These are phyloP conservation scores for Basidiobolus meristosporus DNA, from an alignment of 371 early-diverging fungal genomes.

Conservation along the genomic window DNA sequence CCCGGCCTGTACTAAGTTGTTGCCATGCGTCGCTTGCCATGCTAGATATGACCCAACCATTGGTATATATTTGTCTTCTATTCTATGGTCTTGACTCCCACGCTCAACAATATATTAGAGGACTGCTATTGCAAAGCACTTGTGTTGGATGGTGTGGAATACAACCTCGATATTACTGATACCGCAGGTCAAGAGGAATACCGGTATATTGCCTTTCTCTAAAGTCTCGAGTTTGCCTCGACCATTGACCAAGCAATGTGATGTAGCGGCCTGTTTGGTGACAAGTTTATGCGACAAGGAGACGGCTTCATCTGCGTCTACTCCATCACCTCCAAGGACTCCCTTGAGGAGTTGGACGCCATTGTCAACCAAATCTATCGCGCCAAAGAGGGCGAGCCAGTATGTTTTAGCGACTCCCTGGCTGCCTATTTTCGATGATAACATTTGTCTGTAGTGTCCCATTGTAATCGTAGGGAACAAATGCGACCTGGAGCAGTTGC, in stretches of 20 bases:
- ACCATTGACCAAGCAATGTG: no score
- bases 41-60: constrained; percentile 13
- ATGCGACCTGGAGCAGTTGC: constrained; percentile 24
- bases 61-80: not conserved
- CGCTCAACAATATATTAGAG: constrained; percentile 4
- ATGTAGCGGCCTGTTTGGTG: not conserved
- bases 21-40: no score
- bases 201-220: constrained; percentile 1
- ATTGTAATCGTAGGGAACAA: constrained; percentile 48
- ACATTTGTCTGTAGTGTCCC: constrained; percentile 7
- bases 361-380: constrained; percentile 13
- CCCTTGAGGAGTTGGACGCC: constrained; percentile 11
- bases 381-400: constrained; percentile 12
- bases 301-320: constrained; percentile 16
- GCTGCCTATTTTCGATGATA: not conserved
- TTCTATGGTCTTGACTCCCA: no score
- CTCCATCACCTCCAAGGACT: constrained; percentile 11
- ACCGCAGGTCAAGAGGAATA: constrained; percentile 17
- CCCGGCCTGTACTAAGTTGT: no score
- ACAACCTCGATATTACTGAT: constrained; percentile 13
- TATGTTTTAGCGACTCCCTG: constrained; percentile 3
- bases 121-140: constrained; percentile 14
- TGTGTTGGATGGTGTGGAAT: constrained; percentile 11
- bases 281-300: constrained; percentile 2
- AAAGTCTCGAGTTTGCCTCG: not conserved